These are phyloP conservation scores for Mediolabrus comicus DNA, from an alignment of 108 stramenopile genomes.

Conservation along the genomic window DNA sequence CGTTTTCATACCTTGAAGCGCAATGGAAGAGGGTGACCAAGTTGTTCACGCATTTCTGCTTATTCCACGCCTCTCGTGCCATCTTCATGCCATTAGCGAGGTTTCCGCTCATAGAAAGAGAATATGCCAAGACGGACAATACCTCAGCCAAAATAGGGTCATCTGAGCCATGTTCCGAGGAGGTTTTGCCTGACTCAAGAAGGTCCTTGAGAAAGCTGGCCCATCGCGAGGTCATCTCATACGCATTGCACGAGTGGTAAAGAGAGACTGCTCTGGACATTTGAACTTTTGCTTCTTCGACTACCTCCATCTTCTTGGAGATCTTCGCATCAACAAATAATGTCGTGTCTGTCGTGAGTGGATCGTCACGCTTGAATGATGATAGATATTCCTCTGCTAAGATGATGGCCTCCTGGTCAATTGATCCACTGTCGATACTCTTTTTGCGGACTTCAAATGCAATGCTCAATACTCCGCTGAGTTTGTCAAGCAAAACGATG, in stretches of 20 bases:
- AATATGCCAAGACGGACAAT: slow-evolving; percentile 25
- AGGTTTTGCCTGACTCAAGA: background rate
- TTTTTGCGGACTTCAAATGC: slow-evolving; percentile 13
- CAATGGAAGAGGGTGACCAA: slow-evolving; percentile 43
- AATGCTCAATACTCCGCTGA: slow-evolving; percentile 27
- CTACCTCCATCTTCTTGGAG: slow-evolving; percentile 7
- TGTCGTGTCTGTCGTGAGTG: slow-evolving; percentile 7
- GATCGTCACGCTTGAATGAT: slow-evolving; percentile 2
- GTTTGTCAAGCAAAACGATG: slow-evolving; percentile 30
- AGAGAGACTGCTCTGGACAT: slow-evolving; percentile 36
- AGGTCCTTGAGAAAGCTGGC: slow-evolving; percentile 23
- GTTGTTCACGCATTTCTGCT: slow-evolving; percentile 27
- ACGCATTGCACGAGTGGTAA: slow-evolving; percentile 22
- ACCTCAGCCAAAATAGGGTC: slow-evolving; percentile 6
- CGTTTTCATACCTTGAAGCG: slow-evolving; percentile 21
- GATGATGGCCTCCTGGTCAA: slow-evolving; percentile 14
- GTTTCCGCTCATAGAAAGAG: slow-evolving; percentile 38
- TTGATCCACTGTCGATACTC: background rate
- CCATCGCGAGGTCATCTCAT: slow-evolving; percentile 24
- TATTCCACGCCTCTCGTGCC: slow-evolving; percentile 38
- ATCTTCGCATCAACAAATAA: slow-evolving; percentile 17
- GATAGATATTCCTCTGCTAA: slow-evolving; percentile 21
- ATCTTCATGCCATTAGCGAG: slow-evolving; percentile 15
- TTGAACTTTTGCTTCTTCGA: slow-evolving; percentile 15
- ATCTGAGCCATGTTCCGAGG: background rate